Evolutionary conservation across 257 asterid species (phyloP), one percentile per base, ranked within the genome.

Genomic region (Lycium ferocissimum): DNA sequence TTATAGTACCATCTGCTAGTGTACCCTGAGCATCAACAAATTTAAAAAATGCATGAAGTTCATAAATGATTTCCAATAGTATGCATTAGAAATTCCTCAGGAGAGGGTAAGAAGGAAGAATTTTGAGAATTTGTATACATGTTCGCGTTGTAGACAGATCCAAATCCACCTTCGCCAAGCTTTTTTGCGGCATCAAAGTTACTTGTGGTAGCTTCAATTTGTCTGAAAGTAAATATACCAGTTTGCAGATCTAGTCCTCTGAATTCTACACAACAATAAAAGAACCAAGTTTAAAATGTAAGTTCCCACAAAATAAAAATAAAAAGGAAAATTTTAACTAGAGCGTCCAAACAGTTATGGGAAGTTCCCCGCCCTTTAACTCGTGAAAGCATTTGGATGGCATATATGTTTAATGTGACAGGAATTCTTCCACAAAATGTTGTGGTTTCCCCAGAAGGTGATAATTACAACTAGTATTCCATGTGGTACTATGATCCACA

Each of bases 91-190:
- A 78, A 51, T 14, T 38, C 40, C 18, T 33, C 49, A 15, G 17
- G 3, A 66, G 37, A 5, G 26, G 9, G 35, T 7, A 57, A 49
- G 79, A 26, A 45, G 78, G 65, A 83, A 58, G 66, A 75, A 33
- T 22, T 43, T 66, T 4, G 37, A 38, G 75, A 59, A 58, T 65
- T 47, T 18, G 33, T 61, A 83, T 38, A 8, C 26, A 20, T 37
- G 56, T 51, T 35, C 88, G 89, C 97, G 91, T 90, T 92, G 86
- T 88, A 93, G 72, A 92, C 97, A n/a, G 88, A 83, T 53, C 97
- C 97, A 83, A 93, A 93, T 83, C 97, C 95, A 70, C 97, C 95
- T 89, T 93, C 93, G n/a, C 97, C 94, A 47, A 93, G 88, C 84
- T 90, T 91, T 87, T 93, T 93, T 20, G 81, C 89, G 49, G 91